These are phyloP conservation scores for Skeletonema potamos DNA, from an alignment of 108 stramenopile genomes.

Conservation along the genomic window DNA sequence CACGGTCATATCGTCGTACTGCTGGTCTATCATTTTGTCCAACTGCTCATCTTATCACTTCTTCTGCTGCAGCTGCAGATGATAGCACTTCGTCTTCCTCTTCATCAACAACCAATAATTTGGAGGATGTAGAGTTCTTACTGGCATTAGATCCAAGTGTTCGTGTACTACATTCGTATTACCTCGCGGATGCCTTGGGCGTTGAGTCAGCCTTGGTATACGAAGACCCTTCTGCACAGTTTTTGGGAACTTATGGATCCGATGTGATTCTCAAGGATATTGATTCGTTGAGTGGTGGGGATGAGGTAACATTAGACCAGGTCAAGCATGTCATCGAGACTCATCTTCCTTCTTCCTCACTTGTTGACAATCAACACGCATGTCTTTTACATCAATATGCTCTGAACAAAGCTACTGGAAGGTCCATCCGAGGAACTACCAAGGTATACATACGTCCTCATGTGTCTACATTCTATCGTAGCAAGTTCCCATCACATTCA, in stretches of 20 bases:
- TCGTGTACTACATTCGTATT: constrained; percentile 30
- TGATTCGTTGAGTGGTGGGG: constrained; percentile 1
- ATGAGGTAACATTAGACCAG: background rate
- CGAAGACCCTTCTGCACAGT: background rate
- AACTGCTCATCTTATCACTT: background rate
- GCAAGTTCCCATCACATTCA: background rate
- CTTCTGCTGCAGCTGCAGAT: background rate
- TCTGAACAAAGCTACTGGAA: constrained; percentile 14
- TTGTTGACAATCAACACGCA: constrained; percentile 19
- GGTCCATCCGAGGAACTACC: constrained; percentile 27
- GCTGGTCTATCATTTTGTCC: constrained; percentile 19
- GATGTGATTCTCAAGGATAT: constrained; percentile 35
- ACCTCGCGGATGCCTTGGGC: constrained; percentile 30
- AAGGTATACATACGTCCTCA: constrained; percentile 32
- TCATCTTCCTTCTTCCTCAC: background rate
- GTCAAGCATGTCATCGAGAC: constrained; percentile 8
- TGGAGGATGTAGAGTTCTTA: constrained; percentile 36
- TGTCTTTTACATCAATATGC: constrained; percentile 43
- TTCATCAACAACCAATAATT: constrained; percentile 1
- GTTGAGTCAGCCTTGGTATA: constrained; percentile 18
- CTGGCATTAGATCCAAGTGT: constrained; percentile 32
- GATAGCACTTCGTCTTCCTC: background rate
- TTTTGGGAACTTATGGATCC: constrained; percentile 16
- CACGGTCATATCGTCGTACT: constrained; percentile 14
- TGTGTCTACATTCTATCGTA: constrained; percentile 28